Conservation (phyloP, 371 early-diverging fungal genomes). For the Nosema granulosis region DNA sequence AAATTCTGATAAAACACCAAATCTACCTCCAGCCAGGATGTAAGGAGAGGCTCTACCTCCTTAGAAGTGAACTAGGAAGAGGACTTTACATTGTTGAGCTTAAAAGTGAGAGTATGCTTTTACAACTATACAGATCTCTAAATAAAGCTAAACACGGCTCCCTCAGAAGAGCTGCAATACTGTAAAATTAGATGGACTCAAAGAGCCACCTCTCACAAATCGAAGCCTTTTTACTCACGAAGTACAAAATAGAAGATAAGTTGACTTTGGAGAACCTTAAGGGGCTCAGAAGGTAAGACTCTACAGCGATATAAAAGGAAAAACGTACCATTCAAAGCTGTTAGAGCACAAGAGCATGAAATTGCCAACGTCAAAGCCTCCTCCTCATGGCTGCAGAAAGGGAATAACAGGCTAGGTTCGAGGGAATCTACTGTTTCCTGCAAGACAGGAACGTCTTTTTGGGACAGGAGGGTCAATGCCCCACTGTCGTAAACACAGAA, state of each 20-base stretch:
- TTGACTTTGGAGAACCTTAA: too few species aligned
- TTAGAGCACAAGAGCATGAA: neutral
- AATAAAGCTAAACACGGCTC: neutral
- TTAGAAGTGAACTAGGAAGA: constrained; percentile 8
- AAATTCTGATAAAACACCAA: constrained; percentile 2
- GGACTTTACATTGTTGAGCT: neutral
- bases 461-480: constrained; percentile 1
- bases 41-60: neutral
- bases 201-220: neutral
- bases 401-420: constrained; percentile 7
- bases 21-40: constrained; percentile 1
- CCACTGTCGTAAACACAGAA: constrained; percentile 1
- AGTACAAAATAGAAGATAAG: too few species aligned
- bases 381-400: neutral
- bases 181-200: too few species aligned
- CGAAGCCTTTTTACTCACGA: too few species aligned
- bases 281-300: neutral
- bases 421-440: constrained; percentile 5
- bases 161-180: constrained; percentile 7
- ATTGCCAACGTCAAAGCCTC: neutral
- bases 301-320: neutral
- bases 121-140: neutral
- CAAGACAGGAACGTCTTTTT: constrained; percentile 7
- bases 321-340: constrained; percentile 9
- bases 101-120: neutral